These are phyloP conservation scores for Nannochloris sp. DNA, from an alignment of 139 green algal species.

Conservation along the genomic window DNA sequence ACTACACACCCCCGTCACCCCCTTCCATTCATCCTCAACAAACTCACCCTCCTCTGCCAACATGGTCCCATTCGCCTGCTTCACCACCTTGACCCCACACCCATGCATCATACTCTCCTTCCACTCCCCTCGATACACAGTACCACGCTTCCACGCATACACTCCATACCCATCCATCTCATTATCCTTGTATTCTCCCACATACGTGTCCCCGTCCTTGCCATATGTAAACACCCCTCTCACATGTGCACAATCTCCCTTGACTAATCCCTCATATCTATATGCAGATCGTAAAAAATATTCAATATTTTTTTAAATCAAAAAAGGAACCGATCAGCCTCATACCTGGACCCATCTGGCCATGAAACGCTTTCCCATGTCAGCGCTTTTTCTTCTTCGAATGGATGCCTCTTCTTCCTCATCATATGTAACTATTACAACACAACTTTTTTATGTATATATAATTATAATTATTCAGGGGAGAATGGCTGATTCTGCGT, in stretches of 20 bases:
- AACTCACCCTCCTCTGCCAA: conserved; percentile 49
- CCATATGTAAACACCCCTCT: conserved; percentile 37
- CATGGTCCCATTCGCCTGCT: conserved; percentile 23
- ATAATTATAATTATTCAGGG: not conserved
- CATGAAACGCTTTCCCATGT: conserved; percentile 4
- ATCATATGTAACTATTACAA: too few species aligned
- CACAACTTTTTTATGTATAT: too few species aligned
- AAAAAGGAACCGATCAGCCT: not conserved
- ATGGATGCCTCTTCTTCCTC: too few species aligned
- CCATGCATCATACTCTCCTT: conserved; percentile 49
- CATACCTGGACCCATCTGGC: conserved; percentile 6
- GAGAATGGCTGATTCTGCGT: conserved; percentile 1
- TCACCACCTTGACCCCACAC: conserved; percentile 48
- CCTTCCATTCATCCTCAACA: conserved; percentile 43
- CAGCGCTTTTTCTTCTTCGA: not conserved
- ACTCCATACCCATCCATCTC: conserved; percentile 46
- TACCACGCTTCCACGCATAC: conserved; percentile 51
- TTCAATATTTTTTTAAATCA: too few species aligned
- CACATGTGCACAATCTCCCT: conserved; percentile 29
- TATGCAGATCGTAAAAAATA: not conserved
- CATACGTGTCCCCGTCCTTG: conserved; percentile 42
- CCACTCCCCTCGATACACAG: conserved; percentile 59
- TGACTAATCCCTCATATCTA: conserved; percentile 40
- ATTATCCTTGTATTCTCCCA: conserved; percentile 47
- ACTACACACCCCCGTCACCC: conserved; percentile 38